Conservation (phyloP, 106 monocot genomes). For the Dendrobium catenatum region DNA sequence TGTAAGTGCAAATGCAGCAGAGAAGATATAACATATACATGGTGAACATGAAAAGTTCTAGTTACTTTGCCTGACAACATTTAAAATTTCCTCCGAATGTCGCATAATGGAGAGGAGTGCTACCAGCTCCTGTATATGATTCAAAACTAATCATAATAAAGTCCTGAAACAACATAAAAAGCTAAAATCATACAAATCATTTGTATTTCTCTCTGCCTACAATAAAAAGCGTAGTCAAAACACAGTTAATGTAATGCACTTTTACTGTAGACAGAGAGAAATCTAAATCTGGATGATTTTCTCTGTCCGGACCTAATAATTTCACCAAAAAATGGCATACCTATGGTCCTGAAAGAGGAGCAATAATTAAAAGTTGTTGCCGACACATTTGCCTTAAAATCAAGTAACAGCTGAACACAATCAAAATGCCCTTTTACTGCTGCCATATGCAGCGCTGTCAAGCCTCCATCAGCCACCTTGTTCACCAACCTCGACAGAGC, state of each 20-base stretch:
- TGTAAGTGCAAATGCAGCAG: neutral
- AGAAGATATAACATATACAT: neutral
- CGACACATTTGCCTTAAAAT: constrained; percentile 47
- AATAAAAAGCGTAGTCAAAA: no score
- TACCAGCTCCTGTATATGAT: constrained; percentile 59
- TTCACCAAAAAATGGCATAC: constrained; percentile 16
- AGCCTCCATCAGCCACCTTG: constrained; percentile 60
- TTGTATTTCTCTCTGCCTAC: no score
- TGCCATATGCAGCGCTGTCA: constrained; percentile 83
- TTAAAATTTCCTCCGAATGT: constrained; percentile 68
- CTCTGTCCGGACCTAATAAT: no score
- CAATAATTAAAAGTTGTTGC: constrained; percentile 46
- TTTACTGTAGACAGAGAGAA: no score
- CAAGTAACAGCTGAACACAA: constrained; percentile 68
- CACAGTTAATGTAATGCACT: no score
- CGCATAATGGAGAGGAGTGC: constrained; percentile 90
- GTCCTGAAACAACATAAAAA: neutral
- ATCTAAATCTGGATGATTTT: no score
- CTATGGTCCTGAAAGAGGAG: constrained; percentile 46
- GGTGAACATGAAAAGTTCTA: neutral
- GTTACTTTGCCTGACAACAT: constrained; percentile 71
- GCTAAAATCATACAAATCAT: neutral
- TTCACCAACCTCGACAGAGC: constrained; percentile 54
- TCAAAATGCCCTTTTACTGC: constrained; percentile 63
- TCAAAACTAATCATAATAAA: neutral